A percentile compares a stretch with the other conserved stretches of the same genome.
Evolutionary conservation across 257 asterid species (phyloP).

Genomic region (Scutellaria barbata): DNA sequence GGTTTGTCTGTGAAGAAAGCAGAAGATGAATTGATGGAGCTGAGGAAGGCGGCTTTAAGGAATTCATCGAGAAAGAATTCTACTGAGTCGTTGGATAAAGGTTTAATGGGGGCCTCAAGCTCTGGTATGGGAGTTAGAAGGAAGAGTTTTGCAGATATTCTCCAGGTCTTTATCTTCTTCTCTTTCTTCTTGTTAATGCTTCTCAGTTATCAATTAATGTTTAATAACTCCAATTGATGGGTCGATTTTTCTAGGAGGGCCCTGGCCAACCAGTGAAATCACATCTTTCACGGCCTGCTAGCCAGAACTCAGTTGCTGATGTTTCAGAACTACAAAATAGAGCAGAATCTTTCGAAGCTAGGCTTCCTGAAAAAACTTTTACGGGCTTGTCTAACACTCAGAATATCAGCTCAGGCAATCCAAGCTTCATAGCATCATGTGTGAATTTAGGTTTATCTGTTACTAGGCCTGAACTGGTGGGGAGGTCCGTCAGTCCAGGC

Average conservation of each 20-base stretch:
- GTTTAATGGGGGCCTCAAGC: slow-evolving; percentile 42
- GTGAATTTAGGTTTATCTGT: slow-evolving; percentile 33
- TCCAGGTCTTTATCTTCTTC: slow-evolving; percentile 58
- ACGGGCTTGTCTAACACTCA: slow-evolving; percentile 36
- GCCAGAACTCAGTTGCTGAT: slow-evolving; percentile 54
- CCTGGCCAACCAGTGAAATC: slow-evolving; percentile 48
- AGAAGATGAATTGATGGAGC: slow-evolving; percentile 60
- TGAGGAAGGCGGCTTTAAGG: slow-evolving; percentile 69
- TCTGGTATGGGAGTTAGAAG: slow-evolving; percentile 67
- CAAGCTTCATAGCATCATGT: slow-evolving; percentile 38
- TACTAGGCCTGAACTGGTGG: slow-evolving; percentile 35
- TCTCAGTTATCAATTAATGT: too few relatives aligned
- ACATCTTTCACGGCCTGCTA: slow-evolving; percentile 57
- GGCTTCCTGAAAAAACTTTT: slow-evolving; percentile 35
- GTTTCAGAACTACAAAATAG: slow-evolving; percentile 39
- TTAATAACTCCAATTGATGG: too few relatives aligned
- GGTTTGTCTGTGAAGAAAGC: slow-evolving; percentile 49
- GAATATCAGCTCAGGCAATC: slow-evolving; percentile 35
- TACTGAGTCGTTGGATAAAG: slow-evolving; percentile 52
- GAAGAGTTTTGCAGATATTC: slow-evolving; percentile 90
- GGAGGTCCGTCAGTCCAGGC: slow-evolving; percentile 44
- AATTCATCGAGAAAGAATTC: slow-evolving; percentile 64
- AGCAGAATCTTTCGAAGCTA: slow-evolving; percentile 41
- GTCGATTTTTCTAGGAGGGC: slow-evolving; percentile 61
- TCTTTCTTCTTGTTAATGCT: too few relatives aligned